Evolutionary conservation across 192 early-diverging fungal genomes (phyloP).

Genomic region (Coemansia sp.): DNA sequence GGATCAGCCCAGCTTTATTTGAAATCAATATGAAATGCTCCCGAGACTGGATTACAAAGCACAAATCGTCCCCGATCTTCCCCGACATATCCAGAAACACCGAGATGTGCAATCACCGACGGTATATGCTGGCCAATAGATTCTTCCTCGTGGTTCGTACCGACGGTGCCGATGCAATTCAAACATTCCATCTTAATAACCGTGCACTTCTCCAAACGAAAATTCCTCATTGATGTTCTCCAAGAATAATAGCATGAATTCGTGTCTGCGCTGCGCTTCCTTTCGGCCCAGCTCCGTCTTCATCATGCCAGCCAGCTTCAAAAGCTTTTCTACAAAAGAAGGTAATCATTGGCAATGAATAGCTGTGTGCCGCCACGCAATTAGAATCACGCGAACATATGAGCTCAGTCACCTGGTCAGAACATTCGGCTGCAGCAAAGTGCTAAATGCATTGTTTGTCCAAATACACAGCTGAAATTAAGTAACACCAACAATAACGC

Average conservation of each 20-base stretch:
- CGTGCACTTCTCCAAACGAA: conserved; percentile 14
- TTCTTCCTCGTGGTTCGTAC: not conserved
- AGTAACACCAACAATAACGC: not conserved
- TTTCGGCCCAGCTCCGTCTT: conserved; percentile 58
- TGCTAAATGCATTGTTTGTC: not conserved
- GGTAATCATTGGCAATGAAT: not conserved
- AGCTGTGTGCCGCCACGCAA: not conserved
- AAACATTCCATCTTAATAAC: no score
- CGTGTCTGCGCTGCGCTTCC: conserved; percentile 63
- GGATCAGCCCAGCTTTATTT: no score
- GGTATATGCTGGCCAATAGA: not conserved
- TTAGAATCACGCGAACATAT: not conserved
- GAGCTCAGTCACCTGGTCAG: not conserved
- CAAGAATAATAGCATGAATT: conserved; percentile 63
- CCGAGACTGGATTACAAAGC: not conserved
- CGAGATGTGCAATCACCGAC: not conserved
- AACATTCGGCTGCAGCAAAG: not conserved
- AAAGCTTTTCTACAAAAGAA: conserved; percentile 63
- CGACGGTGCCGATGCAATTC: not conserved
- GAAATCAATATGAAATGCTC: no score
- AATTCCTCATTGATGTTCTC: conserved; percentile 61
- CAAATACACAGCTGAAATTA: not conserved
- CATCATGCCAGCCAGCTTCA: conserved; percentile 66
- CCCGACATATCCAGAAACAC: not conserved
- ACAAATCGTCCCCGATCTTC: not conserved